phyloP scores from a whole-genome alignment of 164 flowering plant genomes.

The Chimonanthus praecox region DNA sequence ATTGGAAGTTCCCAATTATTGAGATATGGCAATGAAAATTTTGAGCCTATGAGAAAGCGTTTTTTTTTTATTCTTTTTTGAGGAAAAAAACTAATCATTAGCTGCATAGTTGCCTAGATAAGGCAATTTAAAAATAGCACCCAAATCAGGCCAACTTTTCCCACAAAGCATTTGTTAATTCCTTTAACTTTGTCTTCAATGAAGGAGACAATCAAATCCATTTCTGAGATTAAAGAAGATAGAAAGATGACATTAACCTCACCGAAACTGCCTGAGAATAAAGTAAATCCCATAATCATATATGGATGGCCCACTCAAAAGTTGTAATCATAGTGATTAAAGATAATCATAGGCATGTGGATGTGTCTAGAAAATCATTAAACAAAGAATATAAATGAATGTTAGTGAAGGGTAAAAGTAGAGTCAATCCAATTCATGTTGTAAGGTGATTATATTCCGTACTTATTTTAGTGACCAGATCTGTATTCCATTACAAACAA shows the following conservation, averaged over 20 bases:
- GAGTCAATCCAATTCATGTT: background rate
- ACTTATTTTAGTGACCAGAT: too few species aligned
- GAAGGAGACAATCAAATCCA: slow-evolving; percentile 10
- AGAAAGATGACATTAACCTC: slow-evolving; percentile 3
- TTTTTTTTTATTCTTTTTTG: background rate
- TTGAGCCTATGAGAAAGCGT: background rate
- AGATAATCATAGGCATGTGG: background rate
- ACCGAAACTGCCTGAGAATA: background rate
- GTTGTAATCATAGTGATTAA: background rate
- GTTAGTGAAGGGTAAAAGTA: background rate
- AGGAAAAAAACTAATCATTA: background rate
- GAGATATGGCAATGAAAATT: background rate
- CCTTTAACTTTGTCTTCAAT: slow-evolving; percentile 3
- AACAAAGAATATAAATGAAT: background rate
- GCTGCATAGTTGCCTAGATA: background rate
- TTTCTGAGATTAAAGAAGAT: background rate
- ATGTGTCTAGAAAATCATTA: background rate
- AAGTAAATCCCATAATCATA: background rate
- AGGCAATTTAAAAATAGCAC: slow-evolving; percentile 4
- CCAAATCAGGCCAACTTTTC: slow-evolving; percentile 4
- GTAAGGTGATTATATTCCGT: background rate
- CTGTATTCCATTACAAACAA: too few species aligned
- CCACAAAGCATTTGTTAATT: background rate
- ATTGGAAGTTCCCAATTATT: background rate
- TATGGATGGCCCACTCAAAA: slow-evolving; percentile 1